A percentile compares a stretch with the other conserved stretches of the same genome.
Evolutionary conservation across 129 eudicot species (phyloP).

Genomic region (Ambrosia trifida): DNA sequence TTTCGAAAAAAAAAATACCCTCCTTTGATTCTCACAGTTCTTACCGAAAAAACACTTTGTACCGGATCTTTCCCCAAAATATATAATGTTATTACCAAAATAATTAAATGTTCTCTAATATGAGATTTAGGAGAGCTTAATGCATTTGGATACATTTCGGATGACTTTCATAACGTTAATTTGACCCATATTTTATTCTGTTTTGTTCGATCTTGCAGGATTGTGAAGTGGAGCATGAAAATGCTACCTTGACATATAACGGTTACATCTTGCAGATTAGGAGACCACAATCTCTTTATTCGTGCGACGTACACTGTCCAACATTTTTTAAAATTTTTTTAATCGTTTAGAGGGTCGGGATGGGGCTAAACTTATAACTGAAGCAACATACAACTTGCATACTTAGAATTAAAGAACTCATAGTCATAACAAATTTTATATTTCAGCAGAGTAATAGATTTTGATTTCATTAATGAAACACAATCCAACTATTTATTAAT

Average conservation of each 20-base stretch:
- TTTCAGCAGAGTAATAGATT: conserved; percentile 21
- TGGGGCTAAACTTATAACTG: conserved; percentile 4
- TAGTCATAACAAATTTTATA: conserved; percentile 19
- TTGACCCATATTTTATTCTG: background rate
- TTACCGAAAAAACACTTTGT: no score
- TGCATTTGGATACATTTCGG: background rate
- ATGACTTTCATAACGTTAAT: background rate
- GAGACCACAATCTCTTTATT: no score
- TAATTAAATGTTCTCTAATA: background rate
- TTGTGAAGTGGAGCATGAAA: conserved; percentile 24
- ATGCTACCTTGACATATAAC: conserved; percentile 23
- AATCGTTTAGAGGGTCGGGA: background rate
- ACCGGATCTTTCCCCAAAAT: no score
- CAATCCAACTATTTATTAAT: conserved; percentile 23
- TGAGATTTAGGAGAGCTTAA: background rate
- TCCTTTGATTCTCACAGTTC: no score
- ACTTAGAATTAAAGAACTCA: conserved; percentile 31
- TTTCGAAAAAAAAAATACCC: no score
- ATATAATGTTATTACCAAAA: no score
- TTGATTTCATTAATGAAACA: conserved; percentile 12
- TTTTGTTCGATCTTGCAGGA: conserved; percentile 34
- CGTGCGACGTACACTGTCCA: conserved; percentile 9
- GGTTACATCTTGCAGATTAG: no score
- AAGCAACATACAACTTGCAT: conserved; percentile 30
- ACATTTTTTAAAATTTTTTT: conserved; percentile 12